Conservation (phyloP, 345 rosid species). For the Citrus unshiu region DNA sequence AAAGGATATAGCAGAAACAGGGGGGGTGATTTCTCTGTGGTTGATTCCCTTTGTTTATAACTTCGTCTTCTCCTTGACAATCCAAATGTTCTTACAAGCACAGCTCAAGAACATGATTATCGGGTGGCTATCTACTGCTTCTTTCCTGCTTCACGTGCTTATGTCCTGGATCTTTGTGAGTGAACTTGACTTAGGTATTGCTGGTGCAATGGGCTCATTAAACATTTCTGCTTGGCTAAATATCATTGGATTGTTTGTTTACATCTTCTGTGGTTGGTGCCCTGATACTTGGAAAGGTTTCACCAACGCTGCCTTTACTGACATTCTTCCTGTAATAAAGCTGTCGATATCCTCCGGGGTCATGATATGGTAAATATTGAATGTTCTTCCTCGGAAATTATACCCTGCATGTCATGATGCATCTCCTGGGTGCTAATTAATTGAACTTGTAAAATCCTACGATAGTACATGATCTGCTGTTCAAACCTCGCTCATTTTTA, state of each 20-base stretch:
- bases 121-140: conserved; percentile 32
- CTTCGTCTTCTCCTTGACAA: conserved; percentile 35
- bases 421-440: not conserved
- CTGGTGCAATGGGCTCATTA: conserved; percentile 50
- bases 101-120: conserved; percentile 47
- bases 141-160: conserved; percentile 29
- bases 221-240: conserved; percentile 42
- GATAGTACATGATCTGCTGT: not conserved
- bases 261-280: conserved; percentile 9
- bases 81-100: conserved; percentile 56
- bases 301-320: not conserved
- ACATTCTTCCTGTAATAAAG: conserved; percentile 5
- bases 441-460: not conserved
- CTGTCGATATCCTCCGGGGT: conserved; percentile 5
- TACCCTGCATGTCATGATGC: not conserved
- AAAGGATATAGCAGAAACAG: conserved; percentile 32
- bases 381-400: too few species aligned
- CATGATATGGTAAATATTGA: not conserved
- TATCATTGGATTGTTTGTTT: conserved; percentile 40
- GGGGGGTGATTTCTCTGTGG: conserved; percentile 45
- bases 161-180: conserved; percentile 42
- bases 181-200: conserved; percentile 35
- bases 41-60: conserved; percentile 44
- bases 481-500: too few species aligned
- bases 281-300: conserved; percentile 1